Evolutionary conservation across 805 yeast genomes (phyloP), one percentile per base, ranked within the genome.

Genomic region (Debaryomyces castellii): DNA sequence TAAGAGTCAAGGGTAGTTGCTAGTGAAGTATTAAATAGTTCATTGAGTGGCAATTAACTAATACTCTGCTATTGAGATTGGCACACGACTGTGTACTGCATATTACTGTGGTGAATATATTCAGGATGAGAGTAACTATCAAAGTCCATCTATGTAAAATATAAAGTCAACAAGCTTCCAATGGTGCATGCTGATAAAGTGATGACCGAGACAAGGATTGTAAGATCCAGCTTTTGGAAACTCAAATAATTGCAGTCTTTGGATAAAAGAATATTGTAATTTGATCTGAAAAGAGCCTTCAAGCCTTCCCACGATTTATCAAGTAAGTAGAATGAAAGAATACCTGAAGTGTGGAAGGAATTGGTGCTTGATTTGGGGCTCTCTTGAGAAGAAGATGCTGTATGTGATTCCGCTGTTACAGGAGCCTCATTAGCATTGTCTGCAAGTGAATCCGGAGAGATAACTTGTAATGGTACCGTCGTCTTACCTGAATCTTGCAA

Each of bases 181-280:
- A 58, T 14, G 4, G 44, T 41, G 27, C 60, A 57, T 5, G 58
- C 62, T 10, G 57, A 16, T 2, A 54, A 9, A 12, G 53, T 47
- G 17, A 54, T 25, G 12, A 46, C 18, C 7, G 47, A 46, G 1
- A 54, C 41, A 16, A 59, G 17, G 0, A 60, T 28, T n/a, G 57
- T 60, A 23, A 63, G 44, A 12, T 62, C 66, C 5, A 33, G 14
- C 41, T 62, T 65, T n/a, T 54, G 49, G 30, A 65, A 41, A 35
- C 55, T 54, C 6, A 62, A 34, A 2, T 40, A 30, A 4, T 48
- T 21, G 4, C 55, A 48, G 4, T 46, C 44, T 7, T 54, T 40
- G 9, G 57, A 48, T 5, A 41, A 16, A 9, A 60, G 45, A 10
- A 54, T 49, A 5, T 37, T 21, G 50, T 52, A 64, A 48, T 56